Conservation (phyloP, 2,329 filamentous ascomycete species). For the Paraconiothyrium brasiliense region DNA sequence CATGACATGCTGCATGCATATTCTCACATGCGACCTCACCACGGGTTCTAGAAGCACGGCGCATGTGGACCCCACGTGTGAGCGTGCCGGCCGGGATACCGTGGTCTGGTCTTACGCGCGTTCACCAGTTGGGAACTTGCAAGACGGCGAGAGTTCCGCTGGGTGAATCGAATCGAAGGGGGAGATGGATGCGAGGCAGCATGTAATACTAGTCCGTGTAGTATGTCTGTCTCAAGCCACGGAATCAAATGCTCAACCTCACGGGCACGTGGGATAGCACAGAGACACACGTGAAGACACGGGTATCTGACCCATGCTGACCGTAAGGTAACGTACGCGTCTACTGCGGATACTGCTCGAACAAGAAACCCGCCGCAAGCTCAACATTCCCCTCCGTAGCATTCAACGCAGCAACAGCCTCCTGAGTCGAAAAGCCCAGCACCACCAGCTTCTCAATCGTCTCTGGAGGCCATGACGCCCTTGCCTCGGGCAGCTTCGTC, state of each 20-base stretch:
- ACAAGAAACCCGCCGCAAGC: conserved; percentile 58
- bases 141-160: too few species aligned
- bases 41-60: background rate
- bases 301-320: background rate
- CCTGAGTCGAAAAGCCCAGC: conserved; percentile 57
- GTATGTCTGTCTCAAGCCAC: too few species aligned
- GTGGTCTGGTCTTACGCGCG: background rate
- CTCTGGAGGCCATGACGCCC: conserved; percentile 51
- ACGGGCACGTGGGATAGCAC: background rate
- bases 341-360: conserved; percentile 49
- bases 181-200: background rate
- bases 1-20: background rate
- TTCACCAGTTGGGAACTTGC: too few species aligned
- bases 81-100: background rate
- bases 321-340: background rate
- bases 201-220: too few species aligned
- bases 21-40: background rate
- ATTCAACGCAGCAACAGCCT: conserved; percentile 59
- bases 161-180: background rate
- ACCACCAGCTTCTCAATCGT: conserved; percentile 54
- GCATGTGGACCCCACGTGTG: background rate
- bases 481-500: conserved; percentile 42
- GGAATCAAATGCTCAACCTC: too few species aligned
- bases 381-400: conserved; percentile 60
- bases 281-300: background rate